phyloP scores from a whole-genome alignment of 2,329 filamentous ascomycete species.

The Ophiostoma novo-ulmi region DNA sequence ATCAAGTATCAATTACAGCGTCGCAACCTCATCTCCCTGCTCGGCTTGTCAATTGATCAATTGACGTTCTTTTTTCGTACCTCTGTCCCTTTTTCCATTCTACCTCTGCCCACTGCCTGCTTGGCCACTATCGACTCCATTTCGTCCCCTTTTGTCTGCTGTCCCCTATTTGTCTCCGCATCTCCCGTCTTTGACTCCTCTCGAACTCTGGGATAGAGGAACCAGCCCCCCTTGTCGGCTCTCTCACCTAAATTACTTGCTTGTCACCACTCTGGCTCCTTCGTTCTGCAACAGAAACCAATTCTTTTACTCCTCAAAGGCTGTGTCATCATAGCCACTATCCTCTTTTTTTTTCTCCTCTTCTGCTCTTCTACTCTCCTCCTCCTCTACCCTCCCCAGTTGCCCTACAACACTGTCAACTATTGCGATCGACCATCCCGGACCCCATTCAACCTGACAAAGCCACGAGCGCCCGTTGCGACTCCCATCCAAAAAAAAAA shows the following conservation, averaged over 20 bases:
- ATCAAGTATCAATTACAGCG: constrained; percentile 13
- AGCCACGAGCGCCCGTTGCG: constrained; percentile 2
- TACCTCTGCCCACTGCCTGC: neutral
- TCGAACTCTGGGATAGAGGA: neutral
- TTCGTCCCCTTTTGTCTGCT: constrained; percentile 1
- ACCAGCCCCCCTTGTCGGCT: neutral
- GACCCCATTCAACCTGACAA: neutral
- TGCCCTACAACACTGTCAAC: neutral
- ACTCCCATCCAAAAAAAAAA: neutral
- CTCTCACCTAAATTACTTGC: neutral
- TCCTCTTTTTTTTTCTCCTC: neutral
- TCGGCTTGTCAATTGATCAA: neutral
- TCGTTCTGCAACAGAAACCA: neutral
- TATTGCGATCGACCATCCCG: constrained; percentile 19
- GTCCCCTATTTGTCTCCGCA: constrained; percentile 16
- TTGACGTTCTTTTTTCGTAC: constrained; percentile 6
- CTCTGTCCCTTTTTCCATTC: constrained; percentile 9
- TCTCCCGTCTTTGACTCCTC: neutral
- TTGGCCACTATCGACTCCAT: constrained; percentile 13
- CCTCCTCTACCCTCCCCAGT: neutral
- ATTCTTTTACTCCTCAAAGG: neutral
- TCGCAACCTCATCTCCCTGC: constrained; percentile 24
- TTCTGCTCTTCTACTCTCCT: neutral
- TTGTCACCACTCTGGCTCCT: neutral
- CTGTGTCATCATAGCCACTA: neutral